A percentile compares a stretch with the other conserved stretches of the same genome.
Evolutionary conservation across 2,329 filamentous ascomycete species (phyloP).

Genomic region (Paraphaeosphaeria minitans): DNA sequence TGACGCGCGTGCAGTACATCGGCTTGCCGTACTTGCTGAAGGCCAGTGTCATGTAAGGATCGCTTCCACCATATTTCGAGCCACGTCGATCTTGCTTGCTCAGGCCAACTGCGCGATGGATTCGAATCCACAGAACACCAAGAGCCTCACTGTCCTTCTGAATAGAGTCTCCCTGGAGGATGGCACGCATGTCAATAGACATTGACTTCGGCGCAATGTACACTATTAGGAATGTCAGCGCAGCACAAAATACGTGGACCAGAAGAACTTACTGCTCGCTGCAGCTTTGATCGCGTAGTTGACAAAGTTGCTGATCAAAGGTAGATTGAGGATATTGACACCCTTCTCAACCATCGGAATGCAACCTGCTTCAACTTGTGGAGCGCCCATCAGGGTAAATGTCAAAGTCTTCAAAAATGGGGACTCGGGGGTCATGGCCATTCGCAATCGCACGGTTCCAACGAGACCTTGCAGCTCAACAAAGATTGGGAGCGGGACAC

Average conservation of each 20-base stretch:
- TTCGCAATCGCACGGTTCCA: constrained; percentile 79
- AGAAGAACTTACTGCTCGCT: constrained; percentile 58
- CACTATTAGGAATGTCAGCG: constrained; percentile 54
- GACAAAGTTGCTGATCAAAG: constrained; percentile 93
- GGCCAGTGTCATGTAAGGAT: constrained; percentile 92
- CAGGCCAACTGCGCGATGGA: constrained; percentile 83
- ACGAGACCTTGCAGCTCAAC: constrained; percentile 92
- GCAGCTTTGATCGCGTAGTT: constrained; percentile 92
- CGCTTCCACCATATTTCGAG: constrained; percentile 83
- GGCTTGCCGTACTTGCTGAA: constrained; percentile 98
- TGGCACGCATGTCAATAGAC: constrained; percentile 87
- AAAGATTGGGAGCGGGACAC: constrained; percentile 84
- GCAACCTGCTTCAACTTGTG: constrained; percentile 86
- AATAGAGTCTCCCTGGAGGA: constrained; percentile 89
- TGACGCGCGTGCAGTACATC: constrained; percentile 96
- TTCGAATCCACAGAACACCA: constrained; percentile 89
- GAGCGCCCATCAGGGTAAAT: constrained; percentile 91
- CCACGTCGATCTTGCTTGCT: constrained; percentile 90
- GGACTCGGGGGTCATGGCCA: constrained; percentile 86
- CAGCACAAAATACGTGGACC: too few species aligned
- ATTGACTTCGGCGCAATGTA: constrained; percentile 95
- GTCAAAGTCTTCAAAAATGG: constrained; percentile 92
- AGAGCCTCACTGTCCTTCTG: constrained; percentile 86
- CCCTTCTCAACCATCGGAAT: constrained; percentile 91
- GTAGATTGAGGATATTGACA: constrained; percentile 88